Evolutionary conservation across 2,329 filamentous ascomycete genomes (phyloP), one percentile per base, ranked within the genome.

Genomic region (Ophiostoma australiae): DNA sequence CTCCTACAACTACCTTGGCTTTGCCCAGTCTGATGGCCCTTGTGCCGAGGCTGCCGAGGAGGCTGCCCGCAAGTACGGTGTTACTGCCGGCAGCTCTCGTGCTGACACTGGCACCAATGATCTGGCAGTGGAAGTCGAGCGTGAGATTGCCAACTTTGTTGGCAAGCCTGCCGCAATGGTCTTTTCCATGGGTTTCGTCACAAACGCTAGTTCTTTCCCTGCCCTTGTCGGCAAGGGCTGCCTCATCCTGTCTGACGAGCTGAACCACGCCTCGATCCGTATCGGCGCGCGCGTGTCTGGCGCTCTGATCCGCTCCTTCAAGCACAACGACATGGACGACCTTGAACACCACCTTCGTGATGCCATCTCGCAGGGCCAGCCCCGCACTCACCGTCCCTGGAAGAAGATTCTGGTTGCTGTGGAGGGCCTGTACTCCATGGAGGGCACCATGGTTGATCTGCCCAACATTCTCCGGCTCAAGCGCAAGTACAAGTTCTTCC

Each of bases 1-100:
- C 83, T 99, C 95, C 1, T 99, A 99, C 86, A 99, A 99, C 81
- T 99, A 99, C 79, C 91, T 99, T 33, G 95, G 95, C 63, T 99
- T 99, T 77, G 95, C 95, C 69, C 95, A 99, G 80, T 97, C 95
- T 0, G 94, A 98, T 75, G 95, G 95, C 13, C 94, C 95, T 58
- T 99, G 95, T 78, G 95, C 95, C 67, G 94, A 98, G 79, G 90
- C 92, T 17, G 92, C 94, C 4, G 95, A 99, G 82, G 90, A 94
- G 67, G 88, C 87, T 67, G 89, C 97, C 74, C 89, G 88, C 80
- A 94, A 91, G 78, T 95, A 97, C 77, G 94, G 94, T 61, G 88
- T 98, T 74, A 91, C 89, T 76, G 87, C 90, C 75, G 90, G 89
- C 79, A 97, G 94, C 79, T 89, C 94, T 44, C 89, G 94, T 71